Conservation (phyloP, 2,329 filamentous ascomycete species). For the Botryotinia convoluta region DNA sequence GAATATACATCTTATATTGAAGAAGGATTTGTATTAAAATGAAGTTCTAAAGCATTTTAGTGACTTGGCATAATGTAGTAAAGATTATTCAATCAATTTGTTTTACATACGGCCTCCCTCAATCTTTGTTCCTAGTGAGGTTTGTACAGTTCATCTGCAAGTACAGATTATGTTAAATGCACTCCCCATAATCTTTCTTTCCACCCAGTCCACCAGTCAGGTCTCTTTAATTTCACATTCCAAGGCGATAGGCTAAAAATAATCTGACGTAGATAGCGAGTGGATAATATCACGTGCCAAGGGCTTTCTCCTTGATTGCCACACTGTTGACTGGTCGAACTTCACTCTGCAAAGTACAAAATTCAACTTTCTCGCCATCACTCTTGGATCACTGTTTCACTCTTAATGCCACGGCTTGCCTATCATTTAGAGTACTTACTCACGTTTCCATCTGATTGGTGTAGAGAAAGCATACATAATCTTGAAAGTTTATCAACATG, state of each 20-base stretch:
- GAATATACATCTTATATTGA: background rate
- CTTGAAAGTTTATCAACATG: background rate
- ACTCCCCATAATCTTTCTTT: background rate
- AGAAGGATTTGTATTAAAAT: background rate
- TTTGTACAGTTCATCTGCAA: background rate
- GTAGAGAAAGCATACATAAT: background rate
- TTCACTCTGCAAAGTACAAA: background rate
- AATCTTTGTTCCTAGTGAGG: background rate
- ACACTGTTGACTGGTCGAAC: background rate
- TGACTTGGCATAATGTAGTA: background rate
- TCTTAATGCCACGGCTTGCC: background rate
- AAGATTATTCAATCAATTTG: background rate
- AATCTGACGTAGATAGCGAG: constrained; percentile 10
- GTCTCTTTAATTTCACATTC: constrained; percentile 33
- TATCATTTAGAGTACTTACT: background rate
- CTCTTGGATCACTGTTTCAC: background rate
- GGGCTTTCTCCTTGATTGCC: background rate
- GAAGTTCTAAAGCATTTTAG: background rate
- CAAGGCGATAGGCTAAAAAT: constrained; percentile 8
- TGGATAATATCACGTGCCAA: background rate
- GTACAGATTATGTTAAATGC: background rate
- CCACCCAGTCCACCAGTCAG: background rate
- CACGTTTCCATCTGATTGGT: background rate
- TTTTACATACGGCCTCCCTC: background rate
- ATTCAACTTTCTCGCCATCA: background rate